Percentiles rank a stretch among this genome's conserved stretches.
Evolutionary conservation across 805 yeast species (phyloP).

Genomic region (Millerozyma acaciae): DNA sequence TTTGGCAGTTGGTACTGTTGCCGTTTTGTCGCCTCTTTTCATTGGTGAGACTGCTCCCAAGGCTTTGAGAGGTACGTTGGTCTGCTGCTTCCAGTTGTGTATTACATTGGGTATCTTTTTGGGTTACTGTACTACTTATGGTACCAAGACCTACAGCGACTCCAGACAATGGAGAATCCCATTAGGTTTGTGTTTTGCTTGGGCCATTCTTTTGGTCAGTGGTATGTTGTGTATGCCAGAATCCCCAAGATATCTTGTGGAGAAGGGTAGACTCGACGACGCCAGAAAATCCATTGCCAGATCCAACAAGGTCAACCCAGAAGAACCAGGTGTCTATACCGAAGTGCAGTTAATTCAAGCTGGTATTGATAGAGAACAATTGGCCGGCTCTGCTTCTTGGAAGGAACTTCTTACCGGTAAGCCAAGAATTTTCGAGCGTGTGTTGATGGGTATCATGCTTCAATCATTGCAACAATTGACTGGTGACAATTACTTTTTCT

Average conservation of each 20-base stretch:
- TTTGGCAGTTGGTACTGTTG: constrained; percentile 68
- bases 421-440: constrained; percentile 57
- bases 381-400: constrained; percentile 67
- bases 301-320: constrained; percentile 52
- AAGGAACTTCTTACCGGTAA: constrained; percentile 57
- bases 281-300: constrained; percentile 54
- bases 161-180: constrained; percentile 69
- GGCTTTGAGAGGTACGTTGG: constrained; percentile 66
- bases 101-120: constrained; percentile 68
- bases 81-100: constrained; percentile 65
- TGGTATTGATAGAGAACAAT: constrained; percentile 56
- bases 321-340: constrained; percentile 50
- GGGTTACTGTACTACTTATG: constrained; percentile 66
- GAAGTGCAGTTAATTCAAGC: constrained; percentile 55
- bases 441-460: constrained; percentile 53
- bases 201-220: constrained; percentile 48
- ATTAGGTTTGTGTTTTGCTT: constrained; percentile 49
- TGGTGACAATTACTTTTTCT: constrained; percentile 64
- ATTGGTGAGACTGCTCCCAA: constrained; percentile 71
- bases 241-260: constrained; percentile 62
- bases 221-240: constrained; percentile 65
- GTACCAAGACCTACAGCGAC: constrained; percentile 50
- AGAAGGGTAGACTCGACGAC: constrained; percentile 45
- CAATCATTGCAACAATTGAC: constrained; percentile 59
- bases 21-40: constrained; percentile 64